Evolutionary conservation across 2,329 filamentous ascomycete genomes (phyloP), one percentile per base, ranked within the genome.

Genomic region (Monosporascus sp.): DNA sequence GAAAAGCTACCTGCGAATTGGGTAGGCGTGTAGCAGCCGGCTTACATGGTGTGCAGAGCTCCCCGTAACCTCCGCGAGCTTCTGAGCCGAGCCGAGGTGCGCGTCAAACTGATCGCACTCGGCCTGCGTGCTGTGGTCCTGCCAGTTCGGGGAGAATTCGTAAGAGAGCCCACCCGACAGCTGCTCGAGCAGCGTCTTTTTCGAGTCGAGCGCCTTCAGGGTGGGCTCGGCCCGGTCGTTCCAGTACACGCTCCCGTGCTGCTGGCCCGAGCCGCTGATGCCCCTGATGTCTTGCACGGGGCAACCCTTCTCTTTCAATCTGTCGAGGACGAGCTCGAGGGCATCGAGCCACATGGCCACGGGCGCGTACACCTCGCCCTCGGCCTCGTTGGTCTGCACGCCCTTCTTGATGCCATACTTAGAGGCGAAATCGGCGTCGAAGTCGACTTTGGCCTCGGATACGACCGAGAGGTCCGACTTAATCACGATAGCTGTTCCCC

Each of bases 171-270:
- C 88, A 3, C 73, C 75, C 9, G 75, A 72, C 26, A 97, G 75
- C 73, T 96, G 91, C 55, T 88, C 84, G 49, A 88, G 79, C 47
- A 97, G 74, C 1, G 79, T 73, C 67, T 81, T 81, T 20, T 72
- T 72, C 3, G 79, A 67, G 60, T 89, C 78, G 44, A 97, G 74
- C 14, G 65, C 74, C 4, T 69, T 73, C 44, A 97, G 78, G 44
- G 87, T 65, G 7, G 71, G 65, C 66, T 89, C 87, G 6, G 89
- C 92, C 53, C 85, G 74, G 45, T 75, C 70, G 54, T 82, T 88
- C 93, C 93, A 97, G 74, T 94, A 97, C 28, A 97, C 91, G 69
- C 93, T 97, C 37, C 94, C 94, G 72, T 97, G 94, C 77, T 99
- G 94, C 81, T 97, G 95, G 51, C 94, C 92, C 17, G 93, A 92